These are phyloP conservation scores for Botrytis deweyae DNA, from an alignment of 2,329 filamentous ascomycete species.

Conservation along the genomic window DNA sequence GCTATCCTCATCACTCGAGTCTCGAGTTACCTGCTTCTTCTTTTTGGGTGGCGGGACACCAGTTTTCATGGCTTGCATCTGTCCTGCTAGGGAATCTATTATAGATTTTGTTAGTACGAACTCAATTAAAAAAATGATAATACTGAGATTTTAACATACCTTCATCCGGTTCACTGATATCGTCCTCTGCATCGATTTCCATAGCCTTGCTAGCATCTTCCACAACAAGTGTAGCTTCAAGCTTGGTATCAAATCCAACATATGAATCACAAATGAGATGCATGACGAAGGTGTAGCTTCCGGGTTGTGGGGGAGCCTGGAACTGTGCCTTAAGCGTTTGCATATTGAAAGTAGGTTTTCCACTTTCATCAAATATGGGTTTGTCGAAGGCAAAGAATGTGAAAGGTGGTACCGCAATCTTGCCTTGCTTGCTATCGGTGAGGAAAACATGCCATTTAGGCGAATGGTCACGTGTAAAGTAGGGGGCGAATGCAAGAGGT, in stretches of 20 bases:
- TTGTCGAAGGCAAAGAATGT: constrained; percentile 93
- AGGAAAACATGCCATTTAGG: constrained; percentile 95
- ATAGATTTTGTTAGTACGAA: background rate
- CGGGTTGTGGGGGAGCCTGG: constrained; percentile 86
- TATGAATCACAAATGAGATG: constrained; percentile 94
- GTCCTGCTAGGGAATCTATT: constrained; percentile 81
- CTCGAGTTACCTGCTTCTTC: constrained; percentile 57
- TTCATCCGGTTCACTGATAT: constrained; percentile 97
- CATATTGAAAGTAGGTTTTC: constrained; percentile 88
- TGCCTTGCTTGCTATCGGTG: constrained; percentile 88
- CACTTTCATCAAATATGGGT: constrained; percentile 75
- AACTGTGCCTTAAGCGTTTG: constrained; percentile 98
- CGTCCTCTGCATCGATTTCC: constrained; percentile 79
- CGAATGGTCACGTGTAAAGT: constrained; percentile 83
- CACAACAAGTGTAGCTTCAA: constrained; percentile 84
- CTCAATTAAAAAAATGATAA: background rate
- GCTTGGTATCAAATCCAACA: constrained; percentile 87
- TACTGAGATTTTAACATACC: constrained; percentile 57
- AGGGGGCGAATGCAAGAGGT: constrained; percentile 85
- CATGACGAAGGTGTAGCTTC: constrained; percentile 93
- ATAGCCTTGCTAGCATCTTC: constrained; percentile 86
- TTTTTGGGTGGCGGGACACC: constrained; percentile 59
- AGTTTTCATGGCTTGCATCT: constrained; percentile 84
- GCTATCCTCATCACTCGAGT: constrained; percentile 73
- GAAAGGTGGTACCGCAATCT: constrained; percentile 94